Percentiles rank a stretch among this genome's conserved stretches.
phyloP scores from a whole-genome alignment of 495 filamentous ascomycete genomes.

The Parathielavia appendiculata region DNA sequence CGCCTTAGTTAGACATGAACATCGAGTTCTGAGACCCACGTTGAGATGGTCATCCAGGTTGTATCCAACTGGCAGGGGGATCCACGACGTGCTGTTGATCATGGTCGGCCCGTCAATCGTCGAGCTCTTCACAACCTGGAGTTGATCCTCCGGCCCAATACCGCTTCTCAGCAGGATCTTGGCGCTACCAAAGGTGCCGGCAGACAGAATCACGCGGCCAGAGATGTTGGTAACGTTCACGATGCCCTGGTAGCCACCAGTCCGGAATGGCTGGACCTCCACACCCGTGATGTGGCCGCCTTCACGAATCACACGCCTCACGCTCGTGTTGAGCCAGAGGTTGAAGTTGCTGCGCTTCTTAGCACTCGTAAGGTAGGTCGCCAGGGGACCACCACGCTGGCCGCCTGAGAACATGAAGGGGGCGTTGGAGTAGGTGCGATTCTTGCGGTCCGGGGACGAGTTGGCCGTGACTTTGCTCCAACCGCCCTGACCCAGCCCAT shows the following conservation, averaged over 20 bases:
- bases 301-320: conserved; percentile 59
- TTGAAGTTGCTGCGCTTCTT: conserved; percentile 59
- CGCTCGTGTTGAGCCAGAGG: conserved; percentile 59
- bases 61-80: conserved; percentile 67
- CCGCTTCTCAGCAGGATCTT: conserved; percentile 61
- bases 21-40: conserved; percentile 21
- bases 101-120: conserved; percentile 49
- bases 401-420: conserved; percentile 64
- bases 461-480: conserved; percentile 62
- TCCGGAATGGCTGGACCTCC: conserved; percentile 54
- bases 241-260: conserved; percentile 54
- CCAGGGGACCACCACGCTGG: conserved; percentile 65
- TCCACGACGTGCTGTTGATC: conserved; percentile 54
- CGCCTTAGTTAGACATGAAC: background rate
- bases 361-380: conserved; percentile 66
- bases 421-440: conserved; percentile 60
- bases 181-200: conserved; percentile 66
- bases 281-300: conserved; percentile 61
- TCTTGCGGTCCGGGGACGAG: conserved; percentile 56
- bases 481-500: conserved; percentile 51
- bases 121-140: conserved; percentile 50
- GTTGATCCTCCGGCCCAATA: conserved; percentile 61
- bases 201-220: conserved; percentile 63
- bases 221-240: conserved; percentile 53
- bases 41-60: conserved; percentile 71